Base-by-base conservation (phyloP, 352 stramenopile species). In the Elongisporangium prolatum region DNA sequence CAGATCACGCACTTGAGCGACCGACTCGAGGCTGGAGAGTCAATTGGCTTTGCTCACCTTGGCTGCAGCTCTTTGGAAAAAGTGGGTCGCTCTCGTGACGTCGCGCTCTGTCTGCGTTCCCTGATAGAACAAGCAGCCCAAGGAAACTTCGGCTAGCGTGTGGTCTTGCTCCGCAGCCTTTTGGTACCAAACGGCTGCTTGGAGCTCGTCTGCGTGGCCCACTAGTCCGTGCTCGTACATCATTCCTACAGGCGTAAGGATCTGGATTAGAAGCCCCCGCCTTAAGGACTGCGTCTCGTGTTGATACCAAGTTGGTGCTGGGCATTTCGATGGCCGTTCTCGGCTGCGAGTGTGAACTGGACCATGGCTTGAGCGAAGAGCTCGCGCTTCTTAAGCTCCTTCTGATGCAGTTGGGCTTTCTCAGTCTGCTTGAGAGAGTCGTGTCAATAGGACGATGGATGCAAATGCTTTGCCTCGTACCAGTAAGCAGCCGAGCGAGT, bases 241-340 rank as follows among this genome's bases (percentile, higher is more conserved):
- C 20, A 61, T 51, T 4, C 70, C 77, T 80, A 38, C 17, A 16
- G 11, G n/a, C n/a, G n/a, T n/a, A n/a, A n/a, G n/a, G n/a, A n/a
- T n/a, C n/a, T n/a, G n/a, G n/a, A n/a, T n/a, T n/a, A n/a, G n/a
- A n/a, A n/a, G n/a, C n/a, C n/a, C n/a, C n/a, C n/a, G n/a, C n/a
- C n/a, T n/a, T n/a, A n/a, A n/a, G n/a, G n/a, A n/a, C n/a, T n/a
- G n/a, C n/a, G n/a, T n/a, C n/a, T n/a, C n/a, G n/a, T n/a, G n/a
- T n/a, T n/a, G n/a, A n/a, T n/a, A 74, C 75, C 78, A 20, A 88
- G 58, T 18, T 78, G 65, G 56, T 67, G 84, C 61, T 93, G 84
- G 3, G 81, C 77, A 16, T 81, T 65, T 8, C 63, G 56, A 53
- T 90, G 74, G 0, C 81, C 77, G 50, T 80, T 75, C 16, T 79